Evolutionary conservation across 2,329 filamentous ascomycete species (phyloP).

Genomic region (Alternaria novae-zelandiae): DNA sequence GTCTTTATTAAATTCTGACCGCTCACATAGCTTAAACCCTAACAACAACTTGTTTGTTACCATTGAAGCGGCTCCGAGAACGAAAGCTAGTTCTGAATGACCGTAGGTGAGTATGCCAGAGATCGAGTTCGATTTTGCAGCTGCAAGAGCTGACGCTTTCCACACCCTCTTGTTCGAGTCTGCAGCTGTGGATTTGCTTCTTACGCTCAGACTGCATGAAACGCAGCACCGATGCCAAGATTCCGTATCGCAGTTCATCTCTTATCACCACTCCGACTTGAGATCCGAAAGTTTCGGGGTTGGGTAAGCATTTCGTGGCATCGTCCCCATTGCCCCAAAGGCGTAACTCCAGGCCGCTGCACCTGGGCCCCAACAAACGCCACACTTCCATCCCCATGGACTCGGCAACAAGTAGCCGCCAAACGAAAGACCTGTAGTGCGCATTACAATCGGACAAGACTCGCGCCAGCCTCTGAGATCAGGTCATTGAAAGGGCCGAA

Average conservation of each 20-base stretch:
- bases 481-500: constrained; percentile 1
- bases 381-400: neutral
- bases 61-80: no score
- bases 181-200: neutral
- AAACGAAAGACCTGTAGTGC: neutral
- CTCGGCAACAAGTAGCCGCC: neutral
- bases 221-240: neutral
- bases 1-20: no score
- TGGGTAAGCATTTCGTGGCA: neutral
- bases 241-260: neutral
- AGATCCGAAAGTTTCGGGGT: neutral
- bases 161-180: neutral
- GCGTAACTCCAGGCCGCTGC: neutral
- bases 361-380: neutral
- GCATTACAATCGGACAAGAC: neutral
- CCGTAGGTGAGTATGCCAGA: neutral
- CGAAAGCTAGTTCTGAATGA: neutral
- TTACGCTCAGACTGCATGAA: neutral
- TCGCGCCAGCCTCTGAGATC: neutral
- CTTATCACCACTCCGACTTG: neutral
- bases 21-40: no score
- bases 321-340: neutral
- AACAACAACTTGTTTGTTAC: no score
- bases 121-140: neutral
- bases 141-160: neutral